phyloP scores from a whole-genome alignment of 176 grass and related monocot species.

The Elymus sibiricus region DNA sequence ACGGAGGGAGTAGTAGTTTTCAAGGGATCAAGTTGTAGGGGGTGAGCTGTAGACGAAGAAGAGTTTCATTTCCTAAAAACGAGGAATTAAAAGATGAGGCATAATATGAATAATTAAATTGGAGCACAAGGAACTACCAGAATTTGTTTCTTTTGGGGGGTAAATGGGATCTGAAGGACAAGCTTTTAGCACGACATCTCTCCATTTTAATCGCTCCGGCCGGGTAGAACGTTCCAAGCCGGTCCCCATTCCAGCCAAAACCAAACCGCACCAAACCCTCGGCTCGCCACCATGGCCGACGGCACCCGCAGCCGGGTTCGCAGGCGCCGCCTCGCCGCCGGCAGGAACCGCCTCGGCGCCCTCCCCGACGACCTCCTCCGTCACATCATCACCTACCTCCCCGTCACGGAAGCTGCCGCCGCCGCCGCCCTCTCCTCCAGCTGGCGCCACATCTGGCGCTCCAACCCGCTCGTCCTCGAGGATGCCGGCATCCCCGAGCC shows the following conservation, averaged over 20 bases:
- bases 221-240: not conserved
- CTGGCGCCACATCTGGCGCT: not conserved
- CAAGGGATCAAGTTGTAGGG: too few relatives aligned
- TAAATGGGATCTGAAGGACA: too few relatives aligned
- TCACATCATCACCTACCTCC: not conserved
- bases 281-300: not conserved
- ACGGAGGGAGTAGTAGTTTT: too few relatives aligned
- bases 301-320: not conserved
- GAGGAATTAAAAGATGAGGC: too few relatives aligned
- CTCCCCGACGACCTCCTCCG: not conserved
- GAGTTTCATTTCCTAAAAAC: too few relatives aligned
- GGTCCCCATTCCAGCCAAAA: not conserved
- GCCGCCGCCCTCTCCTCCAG: not conserved
- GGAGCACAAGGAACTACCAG: too few relatives aligned
- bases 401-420: not conserved
- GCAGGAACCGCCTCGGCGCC: too few relatives aligned
- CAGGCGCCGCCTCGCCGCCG: not conserved
- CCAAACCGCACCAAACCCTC: not conserved
- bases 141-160: too few relatives aligned
- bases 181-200: too few relatives aligned
- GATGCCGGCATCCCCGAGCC: not conserved
- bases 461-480: not conserved
- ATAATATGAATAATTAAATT: too few relatives aligned
- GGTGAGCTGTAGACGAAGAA: too few relatives aligned
- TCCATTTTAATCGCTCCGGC: not conserved